Evolutionary conservation across 164 flowering plant species (phyloP), one percentile per base, ranked within the genome.

Genomic region (Piper longum): DNA sequence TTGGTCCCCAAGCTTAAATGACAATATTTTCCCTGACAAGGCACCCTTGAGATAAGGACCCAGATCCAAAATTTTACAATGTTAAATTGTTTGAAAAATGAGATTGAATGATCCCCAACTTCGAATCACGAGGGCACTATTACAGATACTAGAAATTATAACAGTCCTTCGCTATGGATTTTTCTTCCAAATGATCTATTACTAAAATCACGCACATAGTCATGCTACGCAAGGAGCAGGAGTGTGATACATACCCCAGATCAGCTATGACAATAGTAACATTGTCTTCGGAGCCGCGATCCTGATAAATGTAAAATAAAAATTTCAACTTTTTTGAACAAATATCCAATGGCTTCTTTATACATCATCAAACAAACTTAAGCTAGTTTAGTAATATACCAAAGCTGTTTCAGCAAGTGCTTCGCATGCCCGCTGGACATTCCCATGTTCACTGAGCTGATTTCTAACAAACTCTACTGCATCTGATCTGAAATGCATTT

Each of bases 351-450:
- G 8, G 7, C 11, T 9, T 13, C 42, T 4, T 1, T 26, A 13
- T 1, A 57, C 12, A 12, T 9, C 17, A 17, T 42, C 43, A 56
- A 11, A 19, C 55, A 12, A 39, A 18, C 13, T 41, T 65, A 57
- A 3, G 61, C 54, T 60, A 3, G 18, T 54, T 5, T 36, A 57
- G 62, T 44, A 56, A 16, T 52, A 75, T 82, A 90, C 99, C 95
- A 93, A 62, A 61, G 92, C 97, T 54, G 77, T 74, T 62, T 70
- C 81, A 9, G 85, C 97, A 65, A 90, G 91, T 56, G 92, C 89
- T 70, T 90, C 95, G 74, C 82, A 83, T 67, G 99, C 96, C 51
- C 75, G 64, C 96, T 92, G 97, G 56, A 88, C 89, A 70, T 93
- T 77, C 65, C 96, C 97, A 72, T 90, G 95, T 68, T 88, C 60